Evolutionary conservation across 176 grass and related monocot species (phyloP), one percentile per base, ranked within the genome.

Genomic region (Dactylis glomerata): DNA sequence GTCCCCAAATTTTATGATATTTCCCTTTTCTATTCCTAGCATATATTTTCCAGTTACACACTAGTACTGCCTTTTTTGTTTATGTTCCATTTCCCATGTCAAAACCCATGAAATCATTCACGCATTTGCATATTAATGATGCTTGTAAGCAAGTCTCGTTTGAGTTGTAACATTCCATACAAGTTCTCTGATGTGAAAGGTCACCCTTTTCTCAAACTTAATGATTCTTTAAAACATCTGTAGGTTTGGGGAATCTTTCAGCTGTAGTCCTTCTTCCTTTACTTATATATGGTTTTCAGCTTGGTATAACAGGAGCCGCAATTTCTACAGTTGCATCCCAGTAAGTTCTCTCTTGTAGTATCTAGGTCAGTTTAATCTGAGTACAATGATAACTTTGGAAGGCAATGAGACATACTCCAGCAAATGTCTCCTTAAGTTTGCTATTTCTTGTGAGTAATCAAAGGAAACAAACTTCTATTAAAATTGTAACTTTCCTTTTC

Each of bases 271-370:
- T 94, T 75, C 88, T 91, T 80, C 86, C 92, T 57, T 69, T 94
- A 73, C 84, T 94, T 86, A 88, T 94, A 55, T 94, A 82, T 69
- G 83, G 84, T 55, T 88, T 91, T 68, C 36, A 69, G 52, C 89
- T 94, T 81, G 92, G 92, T 49, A 90, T 94, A 37, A 68, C 83
- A 78, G 88, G 92, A 77, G 92, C 92, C 10, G 92, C 92, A 73
- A 80, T 91, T 88, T 87, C 92, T 31, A 90, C 89, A 62, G 88
- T 94, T 67, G 87, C 51, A 58, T 94, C 92, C 50, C 92, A 94
- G 88, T 94, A 94, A 88, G 92, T 68, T 91, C 23, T 72, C 31
- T 78, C 66, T 77, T 62, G 58, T 37, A 58, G 23, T 75, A 56
- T 4, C 22, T 40, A 58, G 36, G 15, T 41, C 2, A 10, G 77